Percentiles rank a stretch among this genome's conserved stretches.
Evolutionary conservation across 352 stramenopile species (phyloP).

Genomic region (Thraustochytrium sp.): DNA sequence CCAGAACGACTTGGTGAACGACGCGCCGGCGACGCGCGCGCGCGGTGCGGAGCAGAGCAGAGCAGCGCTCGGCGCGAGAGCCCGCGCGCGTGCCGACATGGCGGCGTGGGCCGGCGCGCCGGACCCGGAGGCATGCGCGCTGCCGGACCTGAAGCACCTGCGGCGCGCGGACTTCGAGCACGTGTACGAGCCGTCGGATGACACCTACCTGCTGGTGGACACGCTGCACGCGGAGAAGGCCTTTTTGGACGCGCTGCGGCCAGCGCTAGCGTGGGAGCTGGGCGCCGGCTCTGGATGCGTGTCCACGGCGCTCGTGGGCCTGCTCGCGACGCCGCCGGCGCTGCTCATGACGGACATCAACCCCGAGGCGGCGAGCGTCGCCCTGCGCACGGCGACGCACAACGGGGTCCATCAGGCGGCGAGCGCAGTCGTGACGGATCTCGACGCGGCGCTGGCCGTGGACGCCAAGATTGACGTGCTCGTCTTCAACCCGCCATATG

Average conservation of each 20-base stretch:
- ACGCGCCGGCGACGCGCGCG: no score
- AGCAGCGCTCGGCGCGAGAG: background rate
- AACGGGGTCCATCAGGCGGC: slow-evolving; percentile 66
- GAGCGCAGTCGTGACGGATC: slow-evolving; percentile 73
- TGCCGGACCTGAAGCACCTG: slow-evolving; percentile 66
- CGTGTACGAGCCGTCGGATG: slow-evolving; percentile 94
- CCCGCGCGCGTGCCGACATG: background rate
- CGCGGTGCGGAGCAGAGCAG: background rate
- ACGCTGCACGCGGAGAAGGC: slow-evolving; percentile 77
- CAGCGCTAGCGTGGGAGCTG: slow-evolving; percentile 75
- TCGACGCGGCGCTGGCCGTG: slow-evolving; percentile 55
- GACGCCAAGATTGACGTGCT: slow-evolving; percentile 77
- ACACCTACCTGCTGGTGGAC: slow-evolving; percentile 94
- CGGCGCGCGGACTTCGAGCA: slow-evolving; percentile 62
- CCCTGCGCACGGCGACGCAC: slow-evolving; percentile 67
- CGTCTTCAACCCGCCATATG: slow-evolving; percentile 97
- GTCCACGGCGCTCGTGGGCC: slow-evolving; percentile 19
- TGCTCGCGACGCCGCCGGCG: background rate
- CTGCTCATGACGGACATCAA: slow-evolving; percentile 80
- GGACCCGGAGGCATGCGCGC: slow-evolving; percentile 26
- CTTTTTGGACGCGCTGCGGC: slow-evolving; percentile 58
- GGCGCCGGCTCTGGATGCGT: slow-evolving; percentile 67
- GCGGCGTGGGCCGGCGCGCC: background rate
- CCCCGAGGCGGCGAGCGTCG: slow-evolving; percentile 68
- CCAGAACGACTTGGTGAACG: no score